Conservation (phyloP, 306 rosid species). For the Acmispon strigosus region DNA sequence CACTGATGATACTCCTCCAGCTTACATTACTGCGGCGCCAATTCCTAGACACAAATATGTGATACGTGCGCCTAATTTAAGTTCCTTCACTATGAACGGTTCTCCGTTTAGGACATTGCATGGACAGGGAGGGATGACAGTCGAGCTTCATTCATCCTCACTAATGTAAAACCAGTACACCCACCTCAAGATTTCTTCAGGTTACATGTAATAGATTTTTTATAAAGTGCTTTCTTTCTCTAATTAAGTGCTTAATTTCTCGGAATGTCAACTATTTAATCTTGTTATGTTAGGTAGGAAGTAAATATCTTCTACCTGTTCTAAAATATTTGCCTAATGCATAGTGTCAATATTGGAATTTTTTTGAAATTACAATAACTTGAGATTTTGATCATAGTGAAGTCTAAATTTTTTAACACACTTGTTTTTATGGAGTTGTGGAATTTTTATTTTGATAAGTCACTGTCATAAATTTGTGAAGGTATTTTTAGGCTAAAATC, state of each 20-base stretch:
- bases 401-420: background rate
- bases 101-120: background rate
- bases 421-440: too few relatives aligned
- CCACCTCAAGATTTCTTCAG: background rate
- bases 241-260: background rate
- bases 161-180: background rate
- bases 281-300: background rate
- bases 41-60: background rate
- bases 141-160: conserved; percentile 10
- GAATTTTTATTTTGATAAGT: too few relatives aligned
- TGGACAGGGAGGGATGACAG: background rate
- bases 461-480: too few relatives aligned
- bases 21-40: too few relatives aligned
- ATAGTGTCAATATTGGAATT: background rate
- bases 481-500: too few relatives aligned
- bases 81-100: conserved; percentile 1
- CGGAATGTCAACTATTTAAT: too few relatives aligned
- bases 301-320: background rate
- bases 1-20: too few relatives aligned
- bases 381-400: background rate
- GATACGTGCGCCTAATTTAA: background rate
- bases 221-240: background rate
- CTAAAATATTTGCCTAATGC: background rate
- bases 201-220: background rate
- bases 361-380: background rate